These are phyloP conservation scores for Wickerhamomyces alni DNA, from an alignment of 805 yeast species.

Conservation along the genomic window DNA sequence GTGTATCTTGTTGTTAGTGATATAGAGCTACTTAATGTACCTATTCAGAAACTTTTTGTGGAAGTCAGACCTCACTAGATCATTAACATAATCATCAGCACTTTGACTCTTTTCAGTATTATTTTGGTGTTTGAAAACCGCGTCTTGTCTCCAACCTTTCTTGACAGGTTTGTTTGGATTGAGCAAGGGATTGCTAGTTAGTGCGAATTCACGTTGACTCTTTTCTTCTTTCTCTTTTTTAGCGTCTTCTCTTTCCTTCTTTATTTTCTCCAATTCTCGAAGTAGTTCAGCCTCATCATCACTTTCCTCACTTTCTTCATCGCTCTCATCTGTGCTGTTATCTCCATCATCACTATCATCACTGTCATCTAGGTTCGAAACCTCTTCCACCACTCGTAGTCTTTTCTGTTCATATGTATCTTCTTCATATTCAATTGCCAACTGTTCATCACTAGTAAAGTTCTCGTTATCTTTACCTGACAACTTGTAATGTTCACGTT, in stretches of 20 bases:
- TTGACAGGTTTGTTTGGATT: conserved; percentile 9
- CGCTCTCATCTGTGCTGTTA: conserved; percentile 28
- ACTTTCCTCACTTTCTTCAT: conserved; percentile 26
- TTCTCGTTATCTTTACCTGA: neutral
- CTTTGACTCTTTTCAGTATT: conserved; percentile 16
- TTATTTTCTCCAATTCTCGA: conserved; percentile 33
- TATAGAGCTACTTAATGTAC: conserved; percentile 11
- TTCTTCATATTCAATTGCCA: neutral
- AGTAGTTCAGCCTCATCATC: conserved; percentile 42
- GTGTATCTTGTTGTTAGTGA: too few relatives aligned
- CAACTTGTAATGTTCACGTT: conserved; percentile 12
- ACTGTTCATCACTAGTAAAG: neutral
- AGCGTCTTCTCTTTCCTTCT: conserved; percentile 27
- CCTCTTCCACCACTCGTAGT: conserved; percentile 7
- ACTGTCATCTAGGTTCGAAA: conserved; percentile 7
- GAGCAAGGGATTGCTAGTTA: conserved; percentile 23
- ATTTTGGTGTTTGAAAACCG: conserved; percentile 23
- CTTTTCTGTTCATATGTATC: conserved; percentile 11
- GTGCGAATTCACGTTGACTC: conserved; percentile 17
- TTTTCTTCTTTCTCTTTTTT: conserved; percentile 23
- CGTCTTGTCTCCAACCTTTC: conserved; percentile 30
- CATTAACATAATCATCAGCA: conserved; percentile 28
- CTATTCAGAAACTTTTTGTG: conserved; percentile 19
- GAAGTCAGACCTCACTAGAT: conserved; percentile 18
- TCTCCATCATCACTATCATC: conserved; percentile 33